phyloP scores from a whole-genome alignment of 768 basidiomycete species.

The Vishniacozyma victoriae region DNA sequence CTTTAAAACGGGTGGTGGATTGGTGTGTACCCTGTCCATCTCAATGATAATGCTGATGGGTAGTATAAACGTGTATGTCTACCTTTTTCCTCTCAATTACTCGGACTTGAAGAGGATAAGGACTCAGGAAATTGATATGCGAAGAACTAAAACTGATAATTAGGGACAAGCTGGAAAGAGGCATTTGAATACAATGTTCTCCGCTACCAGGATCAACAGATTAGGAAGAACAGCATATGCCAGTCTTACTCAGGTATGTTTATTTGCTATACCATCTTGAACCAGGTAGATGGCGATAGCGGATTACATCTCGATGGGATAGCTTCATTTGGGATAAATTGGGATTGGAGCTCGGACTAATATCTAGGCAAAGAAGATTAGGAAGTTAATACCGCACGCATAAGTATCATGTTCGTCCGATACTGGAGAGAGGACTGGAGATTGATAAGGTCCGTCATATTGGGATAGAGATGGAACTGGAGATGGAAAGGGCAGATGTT shows the following conservation, averaged over 20 bases:
- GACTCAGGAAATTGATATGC: too few species aligned
- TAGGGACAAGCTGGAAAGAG: conserved; percentile 42
- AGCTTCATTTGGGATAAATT: neutral
- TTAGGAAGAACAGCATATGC: conserved; percentile 44
- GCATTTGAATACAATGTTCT: conserved; percentile 43
- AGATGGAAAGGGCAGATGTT: too few species aligned
- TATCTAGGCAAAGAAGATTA: conserved; percentile 22
- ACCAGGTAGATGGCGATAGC: neutral
- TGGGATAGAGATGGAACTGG: too few species aligned
- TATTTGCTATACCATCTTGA: neutral
- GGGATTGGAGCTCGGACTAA: too few species aligned
- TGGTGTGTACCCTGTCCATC: neutral
- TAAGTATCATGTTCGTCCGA: too few species aligned
- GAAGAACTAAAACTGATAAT: too few species aligned
- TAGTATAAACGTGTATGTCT: neutral
- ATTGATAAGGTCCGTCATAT: too few species aligned
- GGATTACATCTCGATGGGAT: neutral
- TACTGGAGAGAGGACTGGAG: too few species aligned
- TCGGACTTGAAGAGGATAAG: too few species aligned
- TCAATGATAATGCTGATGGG: neutral
- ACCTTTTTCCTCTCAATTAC: too few species aligned
- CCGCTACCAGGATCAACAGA: conserved; percentile 40
- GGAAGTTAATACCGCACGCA: conserved; percentile 38
- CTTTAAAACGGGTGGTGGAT: conserved; percentile 11
- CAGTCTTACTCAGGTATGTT: conserved; percentile 35